Base-by-base conservation (phyloP, 495 filamentous ascomycete species). In the Neurospora terricola region DNA sequence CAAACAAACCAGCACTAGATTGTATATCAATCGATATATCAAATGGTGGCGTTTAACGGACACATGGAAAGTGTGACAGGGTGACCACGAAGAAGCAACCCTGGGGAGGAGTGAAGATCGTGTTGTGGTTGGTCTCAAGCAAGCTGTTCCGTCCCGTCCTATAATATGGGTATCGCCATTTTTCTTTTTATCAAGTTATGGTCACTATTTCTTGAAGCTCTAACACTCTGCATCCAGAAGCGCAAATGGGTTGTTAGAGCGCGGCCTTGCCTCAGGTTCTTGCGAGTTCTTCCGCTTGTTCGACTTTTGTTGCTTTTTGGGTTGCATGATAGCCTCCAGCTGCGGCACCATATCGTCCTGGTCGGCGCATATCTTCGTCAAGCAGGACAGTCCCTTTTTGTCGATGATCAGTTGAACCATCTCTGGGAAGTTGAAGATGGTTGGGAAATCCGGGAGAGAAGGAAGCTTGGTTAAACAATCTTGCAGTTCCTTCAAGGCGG, bases 401-500 rank as follows among this genome's bases (percentile, higher is more conserved):
- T 73, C 59, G 14, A 70, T 72, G n/a, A 78, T 38, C n/a, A 8
- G 12, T 12, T 9, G 34, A 4, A 80, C 66, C 11, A 71, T 74
- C 9, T 77, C 68, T 7, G 71, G 71, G 45, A 81, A 80, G 16
- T 27, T 45, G 4, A 39, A 12, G 2, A 71, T 12, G 16, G 76
- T 76, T 2, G 78, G 78, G 37, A 77, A 80, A 0, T 69, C 71
- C 12, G 73, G 4, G 6, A 80, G 70, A 3, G 77, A 36, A 30
- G 80, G 80, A 4, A 81, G 71, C 1, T 18, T 27, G 4, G 73
- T 68, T 7, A 80, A 34, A 2, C 30, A 37, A 0, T 34, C 23
- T 7, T 62, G n/a, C 16, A 79, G 70, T 11, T 72, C 38, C 16
- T 38, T 38, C 16, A 74, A n/a, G 0, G 68, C 43, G 18, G 38